phyloP scores from a whole-genome alignment of 78 protist genomes.

The Anaeramoeba flamelloides region DNA sequence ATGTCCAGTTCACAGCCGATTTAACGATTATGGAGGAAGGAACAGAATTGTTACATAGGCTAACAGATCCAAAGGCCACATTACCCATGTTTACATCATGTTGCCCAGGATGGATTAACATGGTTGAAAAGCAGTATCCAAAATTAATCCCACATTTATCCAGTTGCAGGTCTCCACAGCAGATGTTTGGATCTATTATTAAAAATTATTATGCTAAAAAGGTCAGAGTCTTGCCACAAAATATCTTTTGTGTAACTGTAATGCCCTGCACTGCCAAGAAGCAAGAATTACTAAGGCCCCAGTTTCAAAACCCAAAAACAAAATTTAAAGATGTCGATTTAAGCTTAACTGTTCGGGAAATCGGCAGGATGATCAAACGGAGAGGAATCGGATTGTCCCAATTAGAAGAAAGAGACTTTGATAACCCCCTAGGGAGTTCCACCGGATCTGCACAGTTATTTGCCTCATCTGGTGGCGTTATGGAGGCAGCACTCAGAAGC shows the following conservation, averaged over 20 bases:
- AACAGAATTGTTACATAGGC: slow-evolving; percentile 19
- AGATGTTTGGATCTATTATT: slow-evolving; percentile 65
- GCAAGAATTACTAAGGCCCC: slow-evolving; percentile 74
- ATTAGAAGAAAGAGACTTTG: not conserved
- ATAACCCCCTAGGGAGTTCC: slow-evolving; percentile 10
- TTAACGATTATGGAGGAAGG: slow-evolving; percentile 54
- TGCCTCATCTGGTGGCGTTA: slow-evolving; percentile 36
- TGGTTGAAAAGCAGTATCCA: slow-evolving; percentile 15
- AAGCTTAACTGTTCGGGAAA: slow-evolving; percentile 28
- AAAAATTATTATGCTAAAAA: slow-evolving; percentile 22
- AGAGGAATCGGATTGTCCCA: not conserved
- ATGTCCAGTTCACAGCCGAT: slow-evolving; percentile 36
- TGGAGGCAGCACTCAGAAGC: slow-evolving; percentile 37
- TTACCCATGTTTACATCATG: slow-evolving; percentile 46
- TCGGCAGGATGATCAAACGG: slow-evolving; percentile 1
- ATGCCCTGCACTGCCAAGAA: slow-evolving; percentile 94
- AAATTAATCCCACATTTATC: slow-evolving; percentile 56
- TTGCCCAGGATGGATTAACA: slow-evolving; percentile 45
- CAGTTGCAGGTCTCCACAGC: slow-evolving; percentile 71
- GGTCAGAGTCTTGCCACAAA: slow-evolving; percentile 6
- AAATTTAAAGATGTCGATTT: slow-evolving; percentile 1
- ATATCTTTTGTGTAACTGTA: slow-evolving; percentile 58
- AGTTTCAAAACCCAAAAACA: slow-evolving; percentile 21
- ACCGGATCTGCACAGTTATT: slow-evolving; percentile 28
- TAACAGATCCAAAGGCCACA: not conserved